Percentiles rank a stretch among this genome's conserved stretches.
These are phyloP conservation scores for Fusarium sp. DNA, from an alignment of 2,329 filamentous ascomycete species.

Conservation along the genomic window DNA sequence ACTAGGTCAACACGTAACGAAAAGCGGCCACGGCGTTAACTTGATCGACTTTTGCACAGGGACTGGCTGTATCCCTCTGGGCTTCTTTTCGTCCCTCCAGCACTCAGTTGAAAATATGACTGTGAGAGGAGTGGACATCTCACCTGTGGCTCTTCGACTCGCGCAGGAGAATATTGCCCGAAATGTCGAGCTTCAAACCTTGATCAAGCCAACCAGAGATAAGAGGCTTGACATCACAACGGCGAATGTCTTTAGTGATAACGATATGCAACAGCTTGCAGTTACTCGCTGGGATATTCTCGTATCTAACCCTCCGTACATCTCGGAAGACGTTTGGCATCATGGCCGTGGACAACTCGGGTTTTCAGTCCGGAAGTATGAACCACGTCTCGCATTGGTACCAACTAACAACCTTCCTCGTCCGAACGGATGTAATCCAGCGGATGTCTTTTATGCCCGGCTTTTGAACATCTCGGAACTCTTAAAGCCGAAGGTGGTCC, in stretches of 20 bases:
- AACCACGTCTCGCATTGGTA: slow-evolving; percentile 85
- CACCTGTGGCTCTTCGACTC: slow-evolving; percentile 71
- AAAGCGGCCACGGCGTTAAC: slow-evolving; percentile 56
- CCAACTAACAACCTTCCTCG: slow-evolving; percentile 52
- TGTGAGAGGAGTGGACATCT: slow-evolving; percentile 81
- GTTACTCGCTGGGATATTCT: slow-evolving; percentile 70
- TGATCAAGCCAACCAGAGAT: slow-evolving; percentile 31
- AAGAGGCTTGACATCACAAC: slow-evolving; percentile 59
- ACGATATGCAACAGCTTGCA: slow-evolving; percentile 50
- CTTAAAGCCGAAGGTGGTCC: slow-evolving; percentile 65
- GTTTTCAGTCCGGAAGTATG: slow-evolving; percentile 84
- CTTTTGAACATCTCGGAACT: slow-evolving; percentile 67
- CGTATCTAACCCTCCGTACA: slow-evolving; percentile 91
- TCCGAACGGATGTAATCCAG: slow-evolving; percentile 52
- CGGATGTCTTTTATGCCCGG: slow-evolving; percentile 75
- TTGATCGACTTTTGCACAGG: slow-evolving; percentile 92
- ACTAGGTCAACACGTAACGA: slow-evolving; percentile 18
- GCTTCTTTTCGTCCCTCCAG: slow-evolving; percentile 74
- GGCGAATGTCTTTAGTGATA: slow-evolving; percentile 63
- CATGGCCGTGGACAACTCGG: slow-evolving; percentile 58
- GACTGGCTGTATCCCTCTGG: slow-evolving; percentile 88
- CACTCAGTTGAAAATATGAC: slow-evolving; percentile 56
- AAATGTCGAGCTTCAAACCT: slow-evolving; percentile 55
- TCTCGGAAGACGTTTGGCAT: slow-evolving; percentile 68
- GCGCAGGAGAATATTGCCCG: slow-evolving; percentile 71